These are phyloP conservation scores for Bauhinia variegata DNA, from an alignment of 306 rosid genomes.

Conservation along the genomic window DNA sequence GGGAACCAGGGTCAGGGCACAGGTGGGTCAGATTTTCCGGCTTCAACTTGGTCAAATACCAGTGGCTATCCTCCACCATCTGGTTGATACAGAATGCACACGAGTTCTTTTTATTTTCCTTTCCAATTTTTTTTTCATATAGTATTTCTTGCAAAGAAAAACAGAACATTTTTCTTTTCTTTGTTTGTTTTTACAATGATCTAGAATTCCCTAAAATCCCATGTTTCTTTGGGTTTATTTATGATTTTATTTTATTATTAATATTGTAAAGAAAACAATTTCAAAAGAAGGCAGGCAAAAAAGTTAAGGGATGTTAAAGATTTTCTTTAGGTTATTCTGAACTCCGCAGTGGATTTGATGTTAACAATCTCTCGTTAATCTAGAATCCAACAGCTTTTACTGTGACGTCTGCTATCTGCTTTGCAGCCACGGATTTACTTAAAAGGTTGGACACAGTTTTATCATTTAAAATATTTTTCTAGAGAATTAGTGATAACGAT, in stretches of 20 bases:
- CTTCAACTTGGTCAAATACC: constrained; percentile 66
- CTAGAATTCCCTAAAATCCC: constrained; percentile 5
- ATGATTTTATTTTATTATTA: not conserved
- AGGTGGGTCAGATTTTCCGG: constrained; percentile 34
- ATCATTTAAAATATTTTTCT: not conserved
- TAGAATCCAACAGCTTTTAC: constrained; percentile 8
- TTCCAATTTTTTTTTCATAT: constrained; percentile 6
- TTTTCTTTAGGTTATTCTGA: not conserved
- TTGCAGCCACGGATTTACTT: not conserved
- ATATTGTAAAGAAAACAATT: constrained; percentile 6
- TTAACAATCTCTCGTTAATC: constrained; percentile 8
- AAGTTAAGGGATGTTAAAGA: not conserved
- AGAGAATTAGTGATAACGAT: not conserved
- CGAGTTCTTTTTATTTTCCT: not conserved
- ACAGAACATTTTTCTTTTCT: constrained; percentile 18
- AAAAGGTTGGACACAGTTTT: too few species aligned
- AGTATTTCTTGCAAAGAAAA: constrained; percentile 13
- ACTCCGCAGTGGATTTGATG: constrained; percentile 11
- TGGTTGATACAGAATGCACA: constrained; percentile 43
- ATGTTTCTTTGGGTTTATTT: not conserved
- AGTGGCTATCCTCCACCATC: constrained; percentile 59
- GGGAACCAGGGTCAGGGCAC: constrained; percentile 34
- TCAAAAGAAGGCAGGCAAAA: not conserved
- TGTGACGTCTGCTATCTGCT: not conserved
- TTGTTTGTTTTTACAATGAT: not conserved